phyloP scores from a whole-genome alignment of 2,329 filamentous ascomycete species.

The Aspergillus udagawae region DNA sequence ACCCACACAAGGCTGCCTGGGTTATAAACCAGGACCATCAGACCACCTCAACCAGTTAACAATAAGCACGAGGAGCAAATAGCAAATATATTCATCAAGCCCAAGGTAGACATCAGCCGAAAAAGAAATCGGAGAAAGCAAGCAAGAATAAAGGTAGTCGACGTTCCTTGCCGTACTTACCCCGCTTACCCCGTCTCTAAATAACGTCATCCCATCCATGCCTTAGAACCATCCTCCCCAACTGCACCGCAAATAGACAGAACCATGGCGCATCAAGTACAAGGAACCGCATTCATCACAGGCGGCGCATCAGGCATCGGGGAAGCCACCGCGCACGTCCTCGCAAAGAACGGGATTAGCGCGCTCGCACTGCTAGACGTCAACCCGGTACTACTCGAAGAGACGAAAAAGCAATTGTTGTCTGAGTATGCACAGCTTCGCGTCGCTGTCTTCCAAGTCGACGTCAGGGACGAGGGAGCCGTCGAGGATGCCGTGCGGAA shows the following conservation, averaged over 20 bases:
- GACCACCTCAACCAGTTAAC: too few species aligned
- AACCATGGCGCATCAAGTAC: conserved; percentile 14
- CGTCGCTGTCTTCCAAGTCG: conserved; percentile 40
- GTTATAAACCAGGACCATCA: not conserved
- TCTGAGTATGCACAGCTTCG: conserved; percentile 38
- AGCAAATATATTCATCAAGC: not conserved
- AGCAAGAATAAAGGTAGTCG: too few species aligned
- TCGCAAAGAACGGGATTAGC: conserved; percentile 47
- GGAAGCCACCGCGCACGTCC: conserved; percentile 46
- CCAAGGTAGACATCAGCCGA: too few species aligned
- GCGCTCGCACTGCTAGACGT: conserved; percentile 51
- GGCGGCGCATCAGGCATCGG: conserved; percentile 48
- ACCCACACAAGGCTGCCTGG: not conserved
- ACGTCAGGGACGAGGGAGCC: conserved; percentile 44
- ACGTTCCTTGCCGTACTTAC: too few species aligned
- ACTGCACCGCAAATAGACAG: not conserved
- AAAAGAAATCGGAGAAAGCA: too few species aligned
- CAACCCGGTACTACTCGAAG: conserved; percentile 36
- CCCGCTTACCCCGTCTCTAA: too few species aligned
- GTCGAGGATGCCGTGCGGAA: conserved; percentile 44
- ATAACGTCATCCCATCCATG: too few species aligned
- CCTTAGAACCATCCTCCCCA: not conserved
- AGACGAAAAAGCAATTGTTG: conserved; percentile 25
- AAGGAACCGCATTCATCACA: conserved; percentile 26
- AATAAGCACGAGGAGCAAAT: not conserved